phyloP scores from a whole-genome alignment of 1,139 yeast genomes.

The Blastobotrys petasosporus region DNA sequence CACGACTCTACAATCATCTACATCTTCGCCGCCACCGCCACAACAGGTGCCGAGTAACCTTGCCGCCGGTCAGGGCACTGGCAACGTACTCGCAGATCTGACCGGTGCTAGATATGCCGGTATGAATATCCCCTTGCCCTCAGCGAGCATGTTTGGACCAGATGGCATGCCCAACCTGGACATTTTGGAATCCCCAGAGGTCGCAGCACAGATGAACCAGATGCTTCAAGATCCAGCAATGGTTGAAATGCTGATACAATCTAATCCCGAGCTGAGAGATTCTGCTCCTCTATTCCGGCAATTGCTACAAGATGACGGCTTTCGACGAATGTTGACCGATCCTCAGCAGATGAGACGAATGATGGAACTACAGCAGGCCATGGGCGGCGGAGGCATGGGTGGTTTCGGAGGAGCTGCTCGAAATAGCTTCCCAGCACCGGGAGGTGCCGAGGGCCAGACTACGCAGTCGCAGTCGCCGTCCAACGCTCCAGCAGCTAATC shows the following conservation, averaged over 20 bases:
- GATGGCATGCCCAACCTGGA: constrained; percentile 58
- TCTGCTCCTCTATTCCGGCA: constrained; percentile 89
- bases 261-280: constrained; percentile 69
- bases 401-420: constrained; percentile 22
- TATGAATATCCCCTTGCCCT: constrained; percentile 67
- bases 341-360: constrained; percentile 58
- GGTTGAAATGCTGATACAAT: constrained; percentile 74
- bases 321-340: constrained; percentile 65
- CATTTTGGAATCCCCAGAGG: constrained; percentile 75
- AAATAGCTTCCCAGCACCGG: constrained; percentile 52
- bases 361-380: constrained; percentile 63
- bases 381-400: constrained; percentile 28
- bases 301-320: constrained; percentile 75
- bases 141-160: constrained; percentile 87
- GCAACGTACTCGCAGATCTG: constrained; percentile 83
- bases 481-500: constrained; percentile 22
- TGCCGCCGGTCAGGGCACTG: constrained; percentile 83
- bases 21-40: constrained; percentile 16
- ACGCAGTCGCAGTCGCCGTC: constrained; percentile 14
- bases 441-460: constrained; percentile 25
- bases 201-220: constrained; percentile 75
- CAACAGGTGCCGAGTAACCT: constrained; percentile 59
- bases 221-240: constrained; percentile 80
- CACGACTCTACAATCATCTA: constrained; percentile 9
- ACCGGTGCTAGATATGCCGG: constrained; percentile 98